These are phyloP conservation scores for Carnegiea gigantea DNA, from an alignment of 179 eudicot species.

Conservation along the genomic window DNA sequence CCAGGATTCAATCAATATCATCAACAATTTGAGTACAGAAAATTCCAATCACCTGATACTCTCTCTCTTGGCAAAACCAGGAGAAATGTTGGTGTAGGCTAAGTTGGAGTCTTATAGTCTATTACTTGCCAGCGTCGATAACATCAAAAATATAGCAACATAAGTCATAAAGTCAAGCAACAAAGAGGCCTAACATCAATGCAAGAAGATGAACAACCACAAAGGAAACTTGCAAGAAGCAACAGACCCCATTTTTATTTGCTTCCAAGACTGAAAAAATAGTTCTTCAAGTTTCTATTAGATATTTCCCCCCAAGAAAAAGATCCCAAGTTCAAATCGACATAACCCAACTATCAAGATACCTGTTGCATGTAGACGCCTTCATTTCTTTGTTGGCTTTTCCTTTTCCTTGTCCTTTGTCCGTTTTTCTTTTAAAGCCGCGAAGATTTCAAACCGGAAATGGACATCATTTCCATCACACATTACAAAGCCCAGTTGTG, in stretches of 20 bases:
- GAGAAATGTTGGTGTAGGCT: not conserved
- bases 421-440: not conserved
- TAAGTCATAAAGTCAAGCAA: not conserved
- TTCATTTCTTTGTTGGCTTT: not conserved
- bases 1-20: not conserved
- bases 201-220: not conserved
- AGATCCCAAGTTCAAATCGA: not conserved
- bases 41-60: not conserved
- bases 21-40: not conserved
- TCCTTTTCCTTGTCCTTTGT: slow-evolving; percentile 4
- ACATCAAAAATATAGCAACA: not conserved
- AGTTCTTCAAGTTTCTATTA: not conserved
- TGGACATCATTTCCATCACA: slow-evolving; percentile 9
- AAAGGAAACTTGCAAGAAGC: not conserved
- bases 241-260: not conserved
- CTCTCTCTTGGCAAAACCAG: not conserved
- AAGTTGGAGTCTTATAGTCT: not conserved
- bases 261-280: not conserved
- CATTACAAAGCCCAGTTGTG: not conserved
- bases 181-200: not conserved
- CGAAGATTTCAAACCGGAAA: not conserved
- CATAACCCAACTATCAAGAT: not conserved
- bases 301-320: not conserved
- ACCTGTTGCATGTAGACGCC: not conserved
- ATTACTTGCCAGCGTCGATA: not conserved